Evolutionary conservation across 768 basidiomycete species (phyloP), one percentile per base, ranked within the genome.

Genomic region (Artomyces pyxidatus): DNA sequence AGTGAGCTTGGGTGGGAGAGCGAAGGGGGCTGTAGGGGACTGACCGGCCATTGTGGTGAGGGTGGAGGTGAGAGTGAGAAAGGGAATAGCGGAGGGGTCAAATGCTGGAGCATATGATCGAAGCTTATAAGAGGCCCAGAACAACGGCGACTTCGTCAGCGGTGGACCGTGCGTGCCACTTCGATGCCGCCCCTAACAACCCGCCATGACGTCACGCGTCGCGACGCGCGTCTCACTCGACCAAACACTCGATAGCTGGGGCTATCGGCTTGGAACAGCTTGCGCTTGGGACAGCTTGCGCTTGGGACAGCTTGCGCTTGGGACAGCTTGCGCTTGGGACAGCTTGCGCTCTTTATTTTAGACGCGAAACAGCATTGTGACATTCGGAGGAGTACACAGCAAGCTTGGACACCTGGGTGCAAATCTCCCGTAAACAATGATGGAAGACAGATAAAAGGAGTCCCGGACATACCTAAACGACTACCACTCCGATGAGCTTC

Each of bases 131-230:
- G n/a, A 37, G n/a, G 45, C 12, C 16, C 26, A 22, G 21, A 23
- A 37, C 23, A 14, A 46, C n/a, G 35, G 21, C n/a, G 43, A 27
- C n/a, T 17, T 27, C 30, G 30, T 44, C 10, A 35, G 32, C n/a
- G n/a, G 32, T 9, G 49, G 42, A 50, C 43, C 47, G 55, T 51
- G 25, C 14, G 51, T 45, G 41, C 19, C 9, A 25, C 29, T 53
- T 48, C 61, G 51, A 59, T 57, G 56, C 57, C 57, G 51, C 57
- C 61, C 59, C 57, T 61, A 52, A 59, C 58, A 54, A 46, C 42
- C n/a, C 37, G 17, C 28, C 37, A 61, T 70, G 64, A 70, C 64
- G 59, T 68, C 60, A 68, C 68, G 53, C 50, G 54, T 52, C 48
- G 17, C 45, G 50, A 62, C 59, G 32, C 32, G 32, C 32, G 32